A percentile compares a stretch with the other conserved stretches of the same genome.
These are phyloP conservation scores for Stephanodiscus triporus DNA, from an alignment of 108 stramenopile species.

Conservation along the genomic window DNA sequence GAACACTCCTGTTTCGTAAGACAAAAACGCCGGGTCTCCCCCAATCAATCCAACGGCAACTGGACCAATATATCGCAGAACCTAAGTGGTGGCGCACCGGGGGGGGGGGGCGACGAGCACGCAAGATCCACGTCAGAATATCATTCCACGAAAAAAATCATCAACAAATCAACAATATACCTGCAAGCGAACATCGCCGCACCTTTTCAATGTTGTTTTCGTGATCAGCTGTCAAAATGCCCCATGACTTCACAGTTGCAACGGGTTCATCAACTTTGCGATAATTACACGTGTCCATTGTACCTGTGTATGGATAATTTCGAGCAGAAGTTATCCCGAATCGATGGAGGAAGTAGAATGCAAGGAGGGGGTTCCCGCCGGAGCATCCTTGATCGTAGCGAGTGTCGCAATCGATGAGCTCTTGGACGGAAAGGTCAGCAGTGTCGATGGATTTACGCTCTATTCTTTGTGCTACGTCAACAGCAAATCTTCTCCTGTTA, in stretches of 20 bases:
- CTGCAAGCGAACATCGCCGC: constrained; percentile 31
- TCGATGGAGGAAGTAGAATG: constrained; percentile 84
- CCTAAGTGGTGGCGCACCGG: no score
- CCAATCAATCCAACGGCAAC: constrained; percentile 79
- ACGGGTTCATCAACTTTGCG: constrained; percentile 50
- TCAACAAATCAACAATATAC: no score
- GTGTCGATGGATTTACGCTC: constrained; percentile 53
- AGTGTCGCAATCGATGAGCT: constrained; percentile 91
- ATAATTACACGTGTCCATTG: constrained; percentile 40
- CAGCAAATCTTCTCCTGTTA: constrained; percentile 15
- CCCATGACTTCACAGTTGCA: constrained; percentile 77
- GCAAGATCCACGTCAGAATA: neutral
- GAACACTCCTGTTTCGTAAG: constrained; percentile 72
- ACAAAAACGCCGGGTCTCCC: constrained; percentile 63
- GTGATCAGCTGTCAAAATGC: constrained; percentile 64
- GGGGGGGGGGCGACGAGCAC: neutral
- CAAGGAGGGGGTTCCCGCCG: constrained; percentile 90
- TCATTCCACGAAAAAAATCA: neutral
- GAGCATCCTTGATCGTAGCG: constrained; percentile 87
- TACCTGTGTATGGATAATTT: constrained; percentile 71
- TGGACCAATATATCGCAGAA: constrained; percentile 72
- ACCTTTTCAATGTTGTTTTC: constrained; percentile 75
- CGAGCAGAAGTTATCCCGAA: constrained; percentile 62
- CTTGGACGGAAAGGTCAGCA: constrained; percentile 80
- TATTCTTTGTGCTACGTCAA: constrained; percentile 45